A percentile compares a stretch with the other conserved stretches of the same genome.
phyloP scores from a whole-genome alignment of 163 green algal species.

The Chlorella variabilis region DNA sequence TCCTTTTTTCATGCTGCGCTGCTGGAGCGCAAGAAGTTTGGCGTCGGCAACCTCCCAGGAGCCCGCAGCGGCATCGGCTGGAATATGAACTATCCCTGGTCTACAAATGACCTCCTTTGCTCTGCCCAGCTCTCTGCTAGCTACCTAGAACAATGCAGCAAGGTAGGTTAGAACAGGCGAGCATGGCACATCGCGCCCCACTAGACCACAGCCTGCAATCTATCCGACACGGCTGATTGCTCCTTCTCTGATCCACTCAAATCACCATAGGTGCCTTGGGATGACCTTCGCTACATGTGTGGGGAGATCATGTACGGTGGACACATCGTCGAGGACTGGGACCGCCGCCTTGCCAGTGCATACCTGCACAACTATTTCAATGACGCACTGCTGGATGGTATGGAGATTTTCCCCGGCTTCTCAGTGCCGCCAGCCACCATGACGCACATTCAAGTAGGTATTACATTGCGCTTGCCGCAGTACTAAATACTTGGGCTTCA shows the following conservation, averaged over 20 bases:
- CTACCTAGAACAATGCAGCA: constrained; percentile 81
- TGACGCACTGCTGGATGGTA: constrained; percentile 84
- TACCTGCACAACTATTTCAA: constrained; percentile 89
- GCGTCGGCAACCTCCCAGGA: constrained; percentile 86
- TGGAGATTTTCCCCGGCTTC: constrained; percentile 87
- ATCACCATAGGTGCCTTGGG: constrained; percentile 87
- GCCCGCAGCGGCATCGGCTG: constrained; percentile 84
- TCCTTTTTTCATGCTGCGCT: constrained; percentile 93
- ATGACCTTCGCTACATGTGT: constrained; percentile 94
- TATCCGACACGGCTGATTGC: neutral
- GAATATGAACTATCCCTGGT: constrained; percentile 92
- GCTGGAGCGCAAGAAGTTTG: constrained; percentile 96
- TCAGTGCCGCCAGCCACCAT: constrained; percentile 68
- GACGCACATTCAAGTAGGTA: constrained; percentile 58
- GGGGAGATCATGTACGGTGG: constrained; percentile 98
- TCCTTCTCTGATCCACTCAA: neutral
- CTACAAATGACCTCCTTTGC: constrained; percentile 90
- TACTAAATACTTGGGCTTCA: too few species aligned
- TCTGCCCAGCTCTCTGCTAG: constrained; percentile 86
- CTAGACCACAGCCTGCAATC: neutral
- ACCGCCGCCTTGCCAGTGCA: constrained; percentile 82
- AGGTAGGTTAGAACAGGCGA: neutral
- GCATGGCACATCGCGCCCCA: too few species aligned
- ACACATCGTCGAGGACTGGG: constrained; percentile 95
- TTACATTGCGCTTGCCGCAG: neutral